Conservation (phyloP, 83 land plant genomes). For the Picea abies region DNA sequence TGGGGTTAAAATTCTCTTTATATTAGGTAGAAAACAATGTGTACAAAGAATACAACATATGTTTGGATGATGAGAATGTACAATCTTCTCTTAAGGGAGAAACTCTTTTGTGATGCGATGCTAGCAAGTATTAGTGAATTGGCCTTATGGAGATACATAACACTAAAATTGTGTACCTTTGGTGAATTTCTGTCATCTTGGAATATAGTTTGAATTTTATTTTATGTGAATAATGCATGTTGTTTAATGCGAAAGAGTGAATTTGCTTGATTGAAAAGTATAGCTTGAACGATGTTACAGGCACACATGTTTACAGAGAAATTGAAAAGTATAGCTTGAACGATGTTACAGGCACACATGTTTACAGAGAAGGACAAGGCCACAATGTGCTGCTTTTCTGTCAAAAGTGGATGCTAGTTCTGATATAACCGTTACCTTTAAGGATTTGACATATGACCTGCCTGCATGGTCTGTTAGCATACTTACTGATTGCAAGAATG, state of each 20-base stretch:
- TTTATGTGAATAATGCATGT: not conserved
- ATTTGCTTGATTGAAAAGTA: too few species aligned
- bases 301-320: constrained; percentile 13
- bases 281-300: not conserved
- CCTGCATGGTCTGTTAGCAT: constrained; percentile 66
- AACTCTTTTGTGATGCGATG: not conserved
- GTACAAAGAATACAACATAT: too few species aligned
- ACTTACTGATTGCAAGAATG: constrained; percentile 57
- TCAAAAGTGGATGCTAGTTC: constrained; percentile 27
- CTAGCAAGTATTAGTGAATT: not conserved
- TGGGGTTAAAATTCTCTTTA: not conserved
- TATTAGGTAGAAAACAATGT: too few species aligned
- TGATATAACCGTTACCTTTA: constrained; percentile 38
- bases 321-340: not conserved
- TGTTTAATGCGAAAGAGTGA: not conserved
- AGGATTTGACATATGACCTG: constrained; percentile 30
- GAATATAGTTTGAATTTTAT: not conserved
- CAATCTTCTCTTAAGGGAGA: too few species aligned
- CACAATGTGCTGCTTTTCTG: constrained; percentile 42
- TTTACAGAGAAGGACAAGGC: constrained; percentile 4
- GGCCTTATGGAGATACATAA: not conserved
- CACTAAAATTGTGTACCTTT: not conserved
- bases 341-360: constrained; percentile 10
- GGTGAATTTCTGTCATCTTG: not conserved
- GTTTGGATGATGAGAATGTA: too few species aligned